Base-by-base conservation (phyloP, 441 rosid genomes). In the Gossypium armourianum region DNA sequence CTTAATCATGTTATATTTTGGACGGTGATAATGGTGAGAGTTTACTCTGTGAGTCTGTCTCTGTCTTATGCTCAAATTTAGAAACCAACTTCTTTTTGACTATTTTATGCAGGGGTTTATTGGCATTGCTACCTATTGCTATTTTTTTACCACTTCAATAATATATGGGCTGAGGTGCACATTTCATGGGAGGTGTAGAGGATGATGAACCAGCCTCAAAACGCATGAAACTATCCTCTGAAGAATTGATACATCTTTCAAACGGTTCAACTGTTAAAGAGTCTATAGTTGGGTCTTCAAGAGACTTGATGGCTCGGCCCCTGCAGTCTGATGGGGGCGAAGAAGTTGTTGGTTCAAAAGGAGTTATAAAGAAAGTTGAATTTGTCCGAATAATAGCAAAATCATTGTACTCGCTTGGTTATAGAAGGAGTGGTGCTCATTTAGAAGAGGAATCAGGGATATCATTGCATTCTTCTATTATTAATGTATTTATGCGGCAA, bases 131-230 rank as follows among this genome's bases (percentile, higher is more conserved):
- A 50, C 57, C 29, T 6, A 45, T 54, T 53, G n/a, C 68, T n/a
- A 68, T 43, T 70, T 54, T 32, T 65, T 65, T 57, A 65, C 66
- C 32, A 10, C 45, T 74, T 32, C 45, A 20, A 69, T 76, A 66
- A 77, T 82, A 83, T 86, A 86, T 85, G 93, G 91, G 86, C 86
- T 88, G 87, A 88, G 80, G 82, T 77, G 81, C 73, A 75, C 87
- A 77, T 87, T 88, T 86, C 86, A 88, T 87, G 93, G 91, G 91
- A 85, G 90, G 85, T 84, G 81, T 78, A 75, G 87, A 82, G 84
- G 90, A 88, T 79, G 83, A 78, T 80, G 91, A 85, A 83, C 91
- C 87, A 75, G 87, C 83, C 76, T 78, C 75, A 72, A 85, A 87
- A 78, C 87, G 89, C 71, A 70, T 77, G 82, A 87, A 84, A 79